Evolutionary conservation across 2,329 filamentous ascomycete species (phyloP), one percentile per base, ranked within the genome.

Genomic region (Akanthomyces uredinophilus): DNA sequence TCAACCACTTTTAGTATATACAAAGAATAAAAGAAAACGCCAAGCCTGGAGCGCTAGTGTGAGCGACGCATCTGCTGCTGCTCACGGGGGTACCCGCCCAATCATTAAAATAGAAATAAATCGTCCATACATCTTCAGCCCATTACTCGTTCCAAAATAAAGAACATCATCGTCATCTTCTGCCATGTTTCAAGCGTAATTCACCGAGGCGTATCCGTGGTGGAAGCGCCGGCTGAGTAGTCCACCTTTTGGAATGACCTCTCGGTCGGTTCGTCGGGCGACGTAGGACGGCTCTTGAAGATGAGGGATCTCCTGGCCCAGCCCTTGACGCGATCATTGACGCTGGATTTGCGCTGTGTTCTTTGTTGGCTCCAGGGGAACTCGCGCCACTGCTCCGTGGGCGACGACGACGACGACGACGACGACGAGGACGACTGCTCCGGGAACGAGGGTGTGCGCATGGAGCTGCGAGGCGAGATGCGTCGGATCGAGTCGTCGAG

Each of bases 291-390:
- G 49, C 63, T 68, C 62, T 67, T 68, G 43, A 69, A 67, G 13
- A 66, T 65, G 64, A 73, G 67, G 0, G 73, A 75, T 37, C 68
- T 70, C 64, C 66, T 71, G 29, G 73, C 74, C 74, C 73, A 75
- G 49, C 72, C 69, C 43, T 68, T 64, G 24, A 75, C 69, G 24
- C 69, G 69, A 43, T 71, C 70, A 59, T 75, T 75, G 60, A 75
- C 67, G 49, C 64, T 72, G 47, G 69, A 64, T 13, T 70, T 70
- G 32, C 68, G 69, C 50, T 67, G 69, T 16, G 68, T 64, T 55
- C 22, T 35, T 35, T 52, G 70, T 66, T 35, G 71, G 18, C 68
- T 67, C 65, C 70, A 70, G 39, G 70, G 69, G 27, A 69, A 65
- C 41, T 73, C 65, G 39, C 68, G 70, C 58, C 65, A 61, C 43